Base-by-base conservation (phyloP, 805 yeast species). In the Pichia ethanolica region DNA sequence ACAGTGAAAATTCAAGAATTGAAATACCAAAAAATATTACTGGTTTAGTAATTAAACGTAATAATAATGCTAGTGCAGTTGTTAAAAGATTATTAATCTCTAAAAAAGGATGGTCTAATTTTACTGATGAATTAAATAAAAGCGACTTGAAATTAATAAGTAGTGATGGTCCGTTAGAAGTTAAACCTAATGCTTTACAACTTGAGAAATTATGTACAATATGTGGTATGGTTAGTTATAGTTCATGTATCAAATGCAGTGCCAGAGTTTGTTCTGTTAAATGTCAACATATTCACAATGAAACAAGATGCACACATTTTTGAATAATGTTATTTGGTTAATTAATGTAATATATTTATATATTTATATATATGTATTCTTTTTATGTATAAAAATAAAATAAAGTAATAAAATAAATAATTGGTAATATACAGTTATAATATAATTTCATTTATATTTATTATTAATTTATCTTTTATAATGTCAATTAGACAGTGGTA, bases 401-500 rank as follows among this genome's bases (percentile, higher is more conserved):
- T 37, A 7, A 38, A 27, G 30, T 11, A 43, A 39, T 20, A 14
- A 40, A 10, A 35, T 32, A 26, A 41, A 47, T 20, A 20, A 3
- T 20, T 20, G 5, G n/a, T 20, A 9, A 36, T n/a, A 34, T 34
- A 36, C 13, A 38, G 37, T 32, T 40, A 25, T 39, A 34, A 33
- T 39, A 13, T n/a, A 44, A 13, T 12, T 20, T 25, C 7, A 5
- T 38, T 32, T 38, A 38, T 33, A 34, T 39, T 39, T 27, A 45
- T 9, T 27, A 26, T 3, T 26, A n/a, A 42, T 30, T 25, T 25
- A 25, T 20, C 3, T 20, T 20, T 20, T 20, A 11, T 25, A 9
- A 27, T 7, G 9, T 32, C 34, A 33, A 6, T 47, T 68, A 83
- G 50, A 83, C 85, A 56, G 75, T 71, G 26, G 79, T 76, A 57